phyloP scores from a whole-genome alignment of 768 basidiomycete genomes.

The Exidia glandulosa region DNA sequence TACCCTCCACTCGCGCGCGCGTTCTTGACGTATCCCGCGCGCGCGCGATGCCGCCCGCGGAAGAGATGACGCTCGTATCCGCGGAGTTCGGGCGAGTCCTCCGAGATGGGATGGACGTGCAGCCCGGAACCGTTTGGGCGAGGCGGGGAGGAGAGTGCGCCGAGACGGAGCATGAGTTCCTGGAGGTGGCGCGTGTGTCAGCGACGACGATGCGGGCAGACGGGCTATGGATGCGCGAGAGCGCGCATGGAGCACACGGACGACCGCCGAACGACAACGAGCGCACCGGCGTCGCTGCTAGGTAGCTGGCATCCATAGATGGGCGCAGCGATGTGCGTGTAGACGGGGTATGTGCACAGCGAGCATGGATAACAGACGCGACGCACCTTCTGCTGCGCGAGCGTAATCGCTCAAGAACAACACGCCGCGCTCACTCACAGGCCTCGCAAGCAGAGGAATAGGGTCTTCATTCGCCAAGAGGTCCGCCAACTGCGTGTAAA shows the following conservation, averaged over 20 bases:
- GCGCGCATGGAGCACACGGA: too few relatives aligned
- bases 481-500: too few relatives aligned
- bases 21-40: constrained; percentile 20
- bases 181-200: too few relatives aligned
- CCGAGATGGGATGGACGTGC: constrained; percentile 48
- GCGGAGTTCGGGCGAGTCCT: constrained; percentile 36
- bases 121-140: constrained; percentile 35
- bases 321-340: constrained; percentile 37
- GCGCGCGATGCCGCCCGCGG: constrained; percentile 29
- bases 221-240: too few relatives aligned
- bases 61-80: constrained; percentile 44
- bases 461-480: too few relatives aligned
- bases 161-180: constrained; percentile 37
- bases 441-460: constrained; percentile 41
- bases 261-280: constrained; percentile 22
- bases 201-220: too few relatives aligned
- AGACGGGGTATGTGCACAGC: constrained; percentile 23
- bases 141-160: constrained; percentile 20
- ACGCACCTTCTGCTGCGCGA: constrained; percentile 41
- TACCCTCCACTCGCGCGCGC: constrained; percentile 32
- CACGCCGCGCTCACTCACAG: constrained; percentile 38
- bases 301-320: constrained; percentile 45
- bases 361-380: constrained; percentile 36
- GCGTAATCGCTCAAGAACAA: constrained; percentile 47
- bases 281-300: constrained; percentile 31